Conservation (phyloP, 305 asterid genomes). For the Fraxinus latifolia region DNA sequence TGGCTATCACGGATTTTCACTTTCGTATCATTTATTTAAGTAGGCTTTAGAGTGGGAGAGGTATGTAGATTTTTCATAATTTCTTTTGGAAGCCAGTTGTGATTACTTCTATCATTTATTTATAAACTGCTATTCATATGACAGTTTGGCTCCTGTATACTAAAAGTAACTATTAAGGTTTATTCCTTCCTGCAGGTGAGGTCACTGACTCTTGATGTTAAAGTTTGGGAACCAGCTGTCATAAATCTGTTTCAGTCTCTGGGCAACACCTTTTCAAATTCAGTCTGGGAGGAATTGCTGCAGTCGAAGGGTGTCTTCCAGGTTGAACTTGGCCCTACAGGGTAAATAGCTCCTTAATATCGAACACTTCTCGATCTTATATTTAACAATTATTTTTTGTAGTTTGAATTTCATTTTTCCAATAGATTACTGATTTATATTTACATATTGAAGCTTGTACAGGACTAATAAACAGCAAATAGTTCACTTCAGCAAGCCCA, state of each 20-base stretch:
- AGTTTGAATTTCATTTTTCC: constrained; percentile 11
- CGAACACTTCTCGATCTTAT: background rate
- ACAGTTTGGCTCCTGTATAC: background rate
- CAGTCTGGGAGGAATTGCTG: constrained; percentile 90
- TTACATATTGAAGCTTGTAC: constrained; percentile 53
- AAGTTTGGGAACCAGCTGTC: constrained; percentile 98
- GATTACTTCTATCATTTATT: background rate
- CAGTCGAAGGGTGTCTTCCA: constrained; percentile 74
- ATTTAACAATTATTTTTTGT: background rate
- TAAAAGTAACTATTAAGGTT: background rate
- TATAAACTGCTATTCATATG: background rate
- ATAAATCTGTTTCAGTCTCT: constrained; percentile 83
- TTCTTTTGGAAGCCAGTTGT: background rate
- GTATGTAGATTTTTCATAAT: background rate
- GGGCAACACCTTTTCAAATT: constrained; percentile 86
- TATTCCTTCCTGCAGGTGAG: constrained; percentile 66
- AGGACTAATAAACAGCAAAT: constrained; percentile 65
- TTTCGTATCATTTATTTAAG: background rate
- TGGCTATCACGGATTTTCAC: background rate
- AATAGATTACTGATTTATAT: constrained; percentile 24
- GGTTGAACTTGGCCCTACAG: constrained; percentile 57
- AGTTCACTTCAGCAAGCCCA: constrained; percentile 76
- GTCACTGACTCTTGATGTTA: constrained; percentile 95
- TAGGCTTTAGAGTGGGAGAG: background rate
- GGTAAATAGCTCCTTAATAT: constrained; percentile 45